These are phyloP conservation scores for Aechmea fasciata DNA, from an alignment of 176 grass and related monocot genomes.

Conservation along the genomic window DNA sequence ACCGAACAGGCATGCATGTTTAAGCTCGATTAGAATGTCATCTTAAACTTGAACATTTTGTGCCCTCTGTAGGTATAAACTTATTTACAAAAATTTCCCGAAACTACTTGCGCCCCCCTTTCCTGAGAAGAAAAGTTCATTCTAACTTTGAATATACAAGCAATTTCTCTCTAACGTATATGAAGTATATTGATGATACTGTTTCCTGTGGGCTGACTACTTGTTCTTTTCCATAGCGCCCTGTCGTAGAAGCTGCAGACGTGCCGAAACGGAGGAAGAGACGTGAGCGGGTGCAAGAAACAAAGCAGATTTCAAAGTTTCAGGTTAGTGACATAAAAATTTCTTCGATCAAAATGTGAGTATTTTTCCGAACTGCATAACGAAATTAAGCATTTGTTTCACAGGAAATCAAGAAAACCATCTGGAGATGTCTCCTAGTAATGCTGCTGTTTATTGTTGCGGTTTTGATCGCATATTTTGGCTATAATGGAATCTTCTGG, in stretches of 20 bases:
- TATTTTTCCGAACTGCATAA: neutral
- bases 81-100: too few relatives aligned
- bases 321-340: slow-evolving; percentile 35
- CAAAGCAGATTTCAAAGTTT: slow-evolving; percentile 36
- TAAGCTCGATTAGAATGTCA: too few relatives aligned
- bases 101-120: too few relatives aligned
- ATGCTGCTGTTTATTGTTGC: slow-evolving; percentile 27
- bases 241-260: slow-evolving; percentile 32
- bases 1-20: too few relatives aligned
- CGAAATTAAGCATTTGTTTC: neutral
- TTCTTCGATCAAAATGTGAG: neutral
- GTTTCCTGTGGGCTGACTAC: neutral
- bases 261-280: slow-evolving; percentile 70
- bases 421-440: slow-evolving; percentile 27
- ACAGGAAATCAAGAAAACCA: slow-evolving; percentile 42
- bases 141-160: too few relatives aligned
- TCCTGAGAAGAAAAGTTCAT: too few relatives aligned
- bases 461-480: slow-evolving; percentile 18
- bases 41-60: too few relatives aligned
- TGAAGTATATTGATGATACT: neutral
- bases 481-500: slow-evolving; percentile 48
- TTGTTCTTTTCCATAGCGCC: slow-evolving; percentile 21
- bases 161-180: neutral
- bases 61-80: too few relatives aligned
- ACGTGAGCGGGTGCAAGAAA: slow-evolving; percentile 51